Evolutionary conservation across 345 rosid species (phyloP).

Genomic region (Salix exigua): DNA sequence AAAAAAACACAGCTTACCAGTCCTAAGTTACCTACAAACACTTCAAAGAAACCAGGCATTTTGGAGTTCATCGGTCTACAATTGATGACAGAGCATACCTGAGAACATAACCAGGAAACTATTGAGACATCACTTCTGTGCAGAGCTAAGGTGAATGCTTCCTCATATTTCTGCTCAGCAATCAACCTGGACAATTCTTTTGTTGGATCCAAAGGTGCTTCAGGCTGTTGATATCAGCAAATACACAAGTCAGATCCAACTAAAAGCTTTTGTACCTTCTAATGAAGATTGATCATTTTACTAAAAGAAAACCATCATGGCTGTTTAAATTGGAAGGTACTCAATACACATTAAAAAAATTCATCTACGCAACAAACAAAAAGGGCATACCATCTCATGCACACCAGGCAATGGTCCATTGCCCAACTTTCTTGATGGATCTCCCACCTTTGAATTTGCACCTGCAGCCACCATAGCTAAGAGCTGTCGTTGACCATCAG

Average conservation of each 20-base stretch:
- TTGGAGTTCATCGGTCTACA: neutral
- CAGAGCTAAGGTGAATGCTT: slow-evolving; percentile 72
- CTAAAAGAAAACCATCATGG: neutral
- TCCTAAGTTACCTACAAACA: neutral
- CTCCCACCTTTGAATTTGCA: slow-evolving; percentile 48
- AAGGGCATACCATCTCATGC: slow-evolving; percentile 55
- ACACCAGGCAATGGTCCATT: slow-evolving; percentile 60
- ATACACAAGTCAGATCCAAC: neutral
- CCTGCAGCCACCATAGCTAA: slow-evolving; percentile 66
- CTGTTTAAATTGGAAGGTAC: neutral
- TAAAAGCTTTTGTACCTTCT: neutral
- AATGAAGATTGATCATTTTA: neutral
- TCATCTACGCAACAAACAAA: neutral
- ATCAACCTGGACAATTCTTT: slow-evolving; percentile 68
- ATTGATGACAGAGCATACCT: slow-evolving; percentile 40
- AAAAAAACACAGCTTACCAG: neutral
- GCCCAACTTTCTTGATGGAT: slow-evolving; percentile 46
- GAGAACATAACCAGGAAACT: slow-evolving; percentile 91
- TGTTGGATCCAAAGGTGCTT: slow-evolving; percentile 63
- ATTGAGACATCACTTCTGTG: slow-evolving; percentile 76
- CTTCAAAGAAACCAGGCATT: neutral
- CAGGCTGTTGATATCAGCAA: slow-evolving; percentile 39
- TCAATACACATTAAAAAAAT: neutral
- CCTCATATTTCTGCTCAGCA: slow-evolving; percentile 68
- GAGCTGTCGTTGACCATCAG: slow-evolving; percentile 70